phyloP scores from a whole-genome alignment of 164 flowering plant species.

The Pachysandra terminalis region DNA sequence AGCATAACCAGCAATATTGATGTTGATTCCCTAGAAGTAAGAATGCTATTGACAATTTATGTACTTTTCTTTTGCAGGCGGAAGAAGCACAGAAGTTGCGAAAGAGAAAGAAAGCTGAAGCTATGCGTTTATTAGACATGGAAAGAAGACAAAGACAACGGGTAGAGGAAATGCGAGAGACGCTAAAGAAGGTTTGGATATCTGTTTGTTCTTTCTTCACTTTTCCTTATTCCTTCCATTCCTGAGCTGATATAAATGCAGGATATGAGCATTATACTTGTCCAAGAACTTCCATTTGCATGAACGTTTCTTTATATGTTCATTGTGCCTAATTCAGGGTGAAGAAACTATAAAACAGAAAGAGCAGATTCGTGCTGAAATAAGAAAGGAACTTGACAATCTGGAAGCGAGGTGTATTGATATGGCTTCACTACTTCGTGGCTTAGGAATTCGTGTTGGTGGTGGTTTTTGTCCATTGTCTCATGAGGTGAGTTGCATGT shows the following conservation, averaged over 20 bases:
- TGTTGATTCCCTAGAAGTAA: neutral
- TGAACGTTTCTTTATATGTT: neutral
- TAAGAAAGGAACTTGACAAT: constrained; percentile 49
- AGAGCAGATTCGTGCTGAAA: constrained; percentile 59
- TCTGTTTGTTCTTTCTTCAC: neutral
- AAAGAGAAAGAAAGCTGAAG: constrained; percentile 67
- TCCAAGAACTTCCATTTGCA: neutral
- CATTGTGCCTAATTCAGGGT: constrained; percentile 44
- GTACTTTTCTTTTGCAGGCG: constrained; percentile 42
- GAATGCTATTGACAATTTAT: constrained; percentile 3
- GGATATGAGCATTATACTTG: neutral
- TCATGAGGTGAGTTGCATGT: constrained; percentile 45
- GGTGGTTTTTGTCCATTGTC: constrained; percentile 43
- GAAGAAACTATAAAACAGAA: constrained; percentile 73
- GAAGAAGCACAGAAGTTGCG: constrained; percentile 75
- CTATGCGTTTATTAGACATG: constrained; percentile 64
- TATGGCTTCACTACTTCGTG: constrained; percentile 80
- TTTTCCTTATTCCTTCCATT: neutral
- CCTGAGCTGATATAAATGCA: neutral
- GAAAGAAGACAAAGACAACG: constrained; percentile 86
- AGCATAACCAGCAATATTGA: too few species aligned
- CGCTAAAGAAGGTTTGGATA: constrained; percentile 62
- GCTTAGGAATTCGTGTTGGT: constrained; percentile 60
- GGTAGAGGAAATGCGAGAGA: constrained; percentile 73
- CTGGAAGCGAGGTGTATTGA: constrained; percentile 50